A percentile compares a stretch with the other conserved stretches of the same genome.
Evolutionary conservation across 2,329 filamentous ascomycete genomes (phyloP).

Genomic region (Torrubiella hemipterigena): DNA sequence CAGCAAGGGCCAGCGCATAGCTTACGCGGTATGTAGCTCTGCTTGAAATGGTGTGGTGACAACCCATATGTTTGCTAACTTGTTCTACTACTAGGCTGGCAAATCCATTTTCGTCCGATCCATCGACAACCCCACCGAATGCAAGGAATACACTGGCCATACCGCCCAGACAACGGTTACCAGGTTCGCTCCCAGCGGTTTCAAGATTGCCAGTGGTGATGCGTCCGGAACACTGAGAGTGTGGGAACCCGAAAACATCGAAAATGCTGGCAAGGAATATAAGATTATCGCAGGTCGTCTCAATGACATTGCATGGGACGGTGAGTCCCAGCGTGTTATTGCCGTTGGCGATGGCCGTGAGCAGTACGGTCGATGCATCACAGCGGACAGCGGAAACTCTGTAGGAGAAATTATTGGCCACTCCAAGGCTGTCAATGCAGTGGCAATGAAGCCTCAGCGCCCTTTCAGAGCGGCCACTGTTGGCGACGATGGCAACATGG

Average conservation of each 20-base stretch:
- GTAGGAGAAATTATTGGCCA: conserved; percentile 92
- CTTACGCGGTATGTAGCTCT: conserved; percentile 63
- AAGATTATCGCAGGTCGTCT: conserved; percentile 88
- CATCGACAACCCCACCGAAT: conserved; percentile 76
- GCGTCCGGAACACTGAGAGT: conserved; percentile 73
- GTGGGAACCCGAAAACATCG: conserved; percentile 82
- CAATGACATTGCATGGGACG: conserved; percentile 96
- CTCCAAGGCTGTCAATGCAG: conserved; percentile 79
- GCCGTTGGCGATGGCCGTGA: conserved; percentile 93
- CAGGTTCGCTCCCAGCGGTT: conserved; percentile 86
- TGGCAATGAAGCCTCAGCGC: conserved; percentile 78
- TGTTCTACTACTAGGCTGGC: conserved; percentile 51
- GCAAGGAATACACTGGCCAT: conserved; percentile 87
- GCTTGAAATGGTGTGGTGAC: neutral
- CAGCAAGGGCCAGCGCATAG: conserved; percentile 79
- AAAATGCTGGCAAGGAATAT: conserved; percentile 85
- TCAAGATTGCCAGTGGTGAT: conserved; percentile 90
- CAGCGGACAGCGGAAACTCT: conserved; percentile 88
- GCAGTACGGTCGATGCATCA: conserved; percentile 87
- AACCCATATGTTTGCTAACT: neutral
- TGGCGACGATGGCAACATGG: conserved; percentile 78
- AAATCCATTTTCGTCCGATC: conserved; percentile 95
- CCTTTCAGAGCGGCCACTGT: conserved; percentile 88
- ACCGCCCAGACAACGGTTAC: conserved; percentile 83
- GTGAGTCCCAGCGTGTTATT: conserved; percentile 91